Evolutionary conservation across 768 basidiomycete species (phyloP).

Genomic region (Cubamyces sp.): DNA sequence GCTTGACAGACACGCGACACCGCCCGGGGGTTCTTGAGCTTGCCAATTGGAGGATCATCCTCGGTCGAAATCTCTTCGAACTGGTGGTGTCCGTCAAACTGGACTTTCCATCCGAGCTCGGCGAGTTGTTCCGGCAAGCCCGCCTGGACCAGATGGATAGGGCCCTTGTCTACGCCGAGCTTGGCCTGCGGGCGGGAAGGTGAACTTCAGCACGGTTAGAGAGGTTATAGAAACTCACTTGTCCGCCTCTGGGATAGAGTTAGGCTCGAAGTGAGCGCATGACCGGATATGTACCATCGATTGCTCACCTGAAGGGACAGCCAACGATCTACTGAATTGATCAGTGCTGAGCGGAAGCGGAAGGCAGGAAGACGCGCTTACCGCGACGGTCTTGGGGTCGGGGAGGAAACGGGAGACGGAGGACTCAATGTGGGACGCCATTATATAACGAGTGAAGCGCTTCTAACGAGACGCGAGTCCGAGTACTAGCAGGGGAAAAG

Average conservation of each 20-base stretch:
- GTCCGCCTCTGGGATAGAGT: conserved; percentile 56
- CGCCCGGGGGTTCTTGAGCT: conserved; percentile 86
- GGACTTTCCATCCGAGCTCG: conserved; percentile 84
- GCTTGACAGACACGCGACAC: conserved; percentile 83
- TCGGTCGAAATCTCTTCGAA: conserved; percentile 74
- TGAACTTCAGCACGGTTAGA: conserved; percentile 15
- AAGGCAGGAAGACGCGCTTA: conserved; percentile 43
- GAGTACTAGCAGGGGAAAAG: background rate
- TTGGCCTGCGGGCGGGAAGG: conserved; percentile 53
- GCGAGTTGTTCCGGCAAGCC: conserved; percentile 80
- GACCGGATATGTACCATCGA: conserved; percentile 6
- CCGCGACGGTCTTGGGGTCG: conserved; percentile 78
- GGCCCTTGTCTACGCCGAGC: conserved; percentile 84
- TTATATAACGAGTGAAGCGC: background rate
- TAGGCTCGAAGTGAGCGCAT: conserved; percentile 17
- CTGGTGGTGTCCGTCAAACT: conserved; percentile 88
- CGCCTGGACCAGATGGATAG: conserved; percentile 86
- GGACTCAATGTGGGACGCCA: conserved; percentile 24
- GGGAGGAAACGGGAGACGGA: conserved; percentile 50
- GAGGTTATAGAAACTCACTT: conserved; percentile 46
- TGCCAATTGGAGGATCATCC: conserved; percentile 81
- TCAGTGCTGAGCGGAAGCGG: conserved; percentile 3
- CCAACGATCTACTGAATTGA: conserved; percentile 71
- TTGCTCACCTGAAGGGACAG: conserved; percentile 88
- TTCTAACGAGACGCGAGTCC: background rate